A percentile compares a stretch with the other conserved stretches of the same genome.
Evolutionary conservation across 768 basidiomycete genomes (phyloP).

Genomic region (Mycena filopes): DNA sequence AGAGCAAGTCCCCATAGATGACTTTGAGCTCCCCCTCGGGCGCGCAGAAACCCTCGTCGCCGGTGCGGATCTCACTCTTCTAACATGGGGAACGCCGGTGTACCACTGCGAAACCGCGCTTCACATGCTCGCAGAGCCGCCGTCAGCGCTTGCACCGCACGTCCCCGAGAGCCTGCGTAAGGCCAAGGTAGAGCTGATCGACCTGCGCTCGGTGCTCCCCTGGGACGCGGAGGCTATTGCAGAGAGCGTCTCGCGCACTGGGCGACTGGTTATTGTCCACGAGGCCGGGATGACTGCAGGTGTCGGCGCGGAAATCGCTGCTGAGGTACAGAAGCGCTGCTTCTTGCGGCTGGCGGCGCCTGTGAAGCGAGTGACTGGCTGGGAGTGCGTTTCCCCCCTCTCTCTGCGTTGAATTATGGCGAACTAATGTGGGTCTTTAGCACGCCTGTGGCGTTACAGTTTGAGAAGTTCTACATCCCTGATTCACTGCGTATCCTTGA

Average conservation of each 20-base stretch:
- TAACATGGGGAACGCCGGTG: slow-evolving; percentile 94
- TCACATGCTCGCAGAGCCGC: slow-evolving; percentile 75
- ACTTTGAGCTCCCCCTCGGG: slow-evolving; percentile 85
- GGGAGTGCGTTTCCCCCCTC: slow-evolving; percentile 79
- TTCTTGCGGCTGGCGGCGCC: slow-evolving; percentile 92
- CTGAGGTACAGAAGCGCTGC: slow-evolving; percentile 88
- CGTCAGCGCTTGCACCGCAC: slow-evolving; percentile 67
- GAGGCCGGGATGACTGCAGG: slow-evolving; percentile 91
- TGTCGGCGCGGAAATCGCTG: slow-evolving; percentile 92
- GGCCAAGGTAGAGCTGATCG: slow-evolving; percentile 89
- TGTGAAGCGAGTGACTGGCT: slow-evolving; percentile 86
- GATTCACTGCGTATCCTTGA: slow-evolving; percentile 88
- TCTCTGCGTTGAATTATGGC: neutral
- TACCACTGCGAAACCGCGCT: slow-evolving; percentile 91
- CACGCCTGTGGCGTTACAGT: slow-evolving; percentile 85
- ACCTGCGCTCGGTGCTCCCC: slow-evolving; percentile 88
- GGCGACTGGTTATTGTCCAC: slow-evolving; percentile 89
- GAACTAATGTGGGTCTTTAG: slow-evolving; percentile 48
- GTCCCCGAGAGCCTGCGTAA: slow-evolving; percentile 72
- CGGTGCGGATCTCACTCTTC: slow-evolving; percentile 87
- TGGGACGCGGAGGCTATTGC: slow-evolving; percentile 87
- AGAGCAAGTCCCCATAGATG: slow-evolving; percentile 92
- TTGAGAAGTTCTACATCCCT: slow-evolving; percentile 93
- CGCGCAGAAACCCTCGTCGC: slow-evolving; percentile 79
- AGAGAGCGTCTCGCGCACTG: slow-evolving; percentile 87